Evolutionary conservation across 2,329 filamentous ascomycete genomes (phyloP).

Genomic region (Rutstroemia sp.): DNA sequence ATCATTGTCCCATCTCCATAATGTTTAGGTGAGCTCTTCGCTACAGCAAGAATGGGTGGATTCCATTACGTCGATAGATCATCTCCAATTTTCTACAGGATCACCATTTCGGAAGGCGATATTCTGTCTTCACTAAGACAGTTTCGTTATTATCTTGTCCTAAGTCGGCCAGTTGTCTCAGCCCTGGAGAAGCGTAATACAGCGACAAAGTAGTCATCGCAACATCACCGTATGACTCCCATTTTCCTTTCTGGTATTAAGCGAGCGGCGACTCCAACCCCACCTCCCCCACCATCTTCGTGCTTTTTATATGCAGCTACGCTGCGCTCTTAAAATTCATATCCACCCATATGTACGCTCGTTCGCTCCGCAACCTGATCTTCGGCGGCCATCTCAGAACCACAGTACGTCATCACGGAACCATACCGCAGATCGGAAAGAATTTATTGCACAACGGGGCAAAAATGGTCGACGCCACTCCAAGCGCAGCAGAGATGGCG

Average conservation of each 20-base stretch:
- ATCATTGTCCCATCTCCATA: neutral
- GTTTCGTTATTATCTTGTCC: too few species aligned
- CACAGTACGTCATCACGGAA: neutral
- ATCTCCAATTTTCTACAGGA: neutral
- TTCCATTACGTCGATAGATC: neutral
- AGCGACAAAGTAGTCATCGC: too few species aligned
- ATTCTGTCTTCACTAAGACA: too few species aligned
- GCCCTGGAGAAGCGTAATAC: too few species aligned
- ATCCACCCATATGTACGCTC: neutral
- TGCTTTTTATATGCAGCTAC: neutral
- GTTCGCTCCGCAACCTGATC: neutral
- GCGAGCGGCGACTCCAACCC: neutral
- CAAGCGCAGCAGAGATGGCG: neutral
- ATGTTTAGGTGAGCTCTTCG: neutral
- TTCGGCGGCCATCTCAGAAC: neutral
- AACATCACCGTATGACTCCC: neutral
- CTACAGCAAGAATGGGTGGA: neutral
- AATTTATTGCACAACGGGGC: neutral
- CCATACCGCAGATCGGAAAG: neutral
- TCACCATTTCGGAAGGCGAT: too few species aligned
- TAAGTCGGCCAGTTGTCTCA: too few species aligned
- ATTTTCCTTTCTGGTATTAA: neutral
- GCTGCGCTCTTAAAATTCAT: neutral
- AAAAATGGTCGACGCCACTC: neutral
- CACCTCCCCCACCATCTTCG: neutral